Evolutionary conservation across 2,329 filamentous ascomycete species (phyloP).

Genomic region (Pseudovirgaria hyperparasitica): DNA sequence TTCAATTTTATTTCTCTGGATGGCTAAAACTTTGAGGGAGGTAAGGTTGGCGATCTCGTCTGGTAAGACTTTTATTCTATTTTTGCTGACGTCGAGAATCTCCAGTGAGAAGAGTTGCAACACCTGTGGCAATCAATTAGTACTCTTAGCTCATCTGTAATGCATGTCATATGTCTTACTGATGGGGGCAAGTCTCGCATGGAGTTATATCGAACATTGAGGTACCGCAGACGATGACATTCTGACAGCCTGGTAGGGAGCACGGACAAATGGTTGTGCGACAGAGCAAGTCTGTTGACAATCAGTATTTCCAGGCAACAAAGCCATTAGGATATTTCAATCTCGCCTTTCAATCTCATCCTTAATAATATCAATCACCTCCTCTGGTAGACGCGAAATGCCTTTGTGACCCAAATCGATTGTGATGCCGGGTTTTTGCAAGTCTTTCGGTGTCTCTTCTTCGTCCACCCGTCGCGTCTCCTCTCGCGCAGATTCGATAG

Average conservation of each 20-base stretch:
- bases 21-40: slow-evolving; percentile 77
- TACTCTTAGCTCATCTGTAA: slow-evolving; percentile 7
- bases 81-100: slow-evolving; percentile 84
- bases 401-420: slow-evolving; percentile 67
- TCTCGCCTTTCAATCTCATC: slow-evolving; percentile 58
- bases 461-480: slow-evolving; percentile 41
- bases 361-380: slow-evolving; percentile 64
- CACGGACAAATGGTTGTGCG: slow-evolving; percentile 63
- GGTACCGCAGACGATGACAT: slow-evolving; percentile 64
- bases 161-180: slow-evolving; percentile 31
- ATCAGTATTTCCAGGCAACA: slow-evolving; percentile 10
- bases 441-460: slow-evolving; percentile 45
- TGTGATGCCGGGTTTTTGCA: slow-evolving; percentile 55
- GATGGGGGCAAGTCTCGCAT: slow-evolving; percentile 54
- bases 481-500: slow-evolving; percentile 53
- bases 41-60: slow-evolving; percentile 67
- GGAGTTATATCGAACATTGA: slow-evolving; percentile 67
- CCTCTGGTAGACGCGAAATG: slow-evolving; percentile 58
- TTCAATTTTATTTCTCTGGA: slow-evolving; percentile 77
- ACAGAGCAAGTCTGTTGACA: slow-evolving; percentile 55
- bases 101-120: slow-evolving; percentile 78
- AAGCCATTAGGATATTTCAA: not conserved
- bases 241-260: slow-evolving; percentile 61
- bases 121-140: slow-evolving; percentile 42
- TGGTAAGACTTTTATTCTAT: slow-evolving; percentile 67